A percentile compares a stretch with the other conserved stretches of the same genome.
Conservation (phyloP, 1,284 basidiomycete species). For the Rhodofomes roseus region DNA sequence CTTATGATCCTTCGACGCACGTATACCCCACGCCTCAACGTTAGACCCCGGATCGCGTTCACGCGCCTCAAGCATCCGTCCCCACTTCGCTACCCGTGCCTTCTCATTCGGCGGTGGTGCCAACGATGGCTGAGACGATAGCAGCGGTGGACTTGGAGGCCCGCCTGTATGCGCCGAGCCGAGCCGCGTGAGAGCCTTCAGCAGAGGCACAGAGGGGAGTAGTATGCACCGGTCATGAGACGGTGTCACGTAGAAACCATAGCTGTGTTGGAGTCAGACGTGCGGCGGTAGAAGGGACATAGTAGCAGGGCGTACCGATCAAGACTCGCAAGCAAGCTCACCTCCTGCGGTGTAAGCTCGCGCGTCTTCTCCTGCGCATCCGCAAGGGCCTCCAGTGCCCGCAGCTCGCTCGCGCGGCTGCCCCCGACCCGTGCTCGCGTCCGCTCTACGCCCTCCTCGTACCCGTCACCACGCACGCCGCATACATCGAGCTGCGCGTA, state of each 20-base stretch:
- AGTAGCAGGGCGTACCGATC: conserved; percentile 61
- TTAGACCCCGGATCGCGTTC: conserved; percentile 76
- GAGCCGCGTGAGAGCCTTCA: conserved; percentile 51
- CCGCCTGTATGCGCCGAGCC: conserved; percentile 41
- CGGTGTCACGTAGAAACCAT: conserved; percentile 78
- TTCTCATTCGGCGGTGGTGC: conserved; percentile 58
- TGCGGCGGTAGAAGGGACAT: neutral
- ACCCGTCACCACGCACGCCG: conserved; percentile 90
- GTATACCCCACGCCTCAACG: conserved; percentile 70
- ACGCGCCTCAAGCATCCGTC: conserved; percentile 74
- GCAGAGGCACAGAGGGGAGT: conserved; percentile 60
- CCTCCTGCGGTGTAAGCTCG: conserved; percentile 61
- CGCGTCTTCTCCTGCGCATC: conserved; percentile 55
- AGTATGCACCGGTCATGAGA: conserved; percentile 77
- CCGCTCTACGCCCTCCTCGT: conserved; percentile 86
- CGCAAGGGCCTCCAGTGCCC: conserved; percentile 51
- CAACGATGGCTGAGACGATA: conserved; percentile 38
- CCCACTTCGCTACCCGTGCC: conserved; percentile 82
- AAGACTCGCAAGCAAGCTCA: conserved; percentile 64
- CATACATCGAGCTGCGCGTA: conserved; percentile 83
- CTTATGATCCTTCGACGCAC: conserved; percentile 58
- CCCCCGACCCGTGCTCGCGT: conserved; percentile 80
- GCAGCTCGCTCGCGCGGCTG: conserved; percentile 55
- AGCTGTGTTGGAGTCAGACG: conserved; percentile 43
- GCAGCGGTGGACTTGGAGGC: conserved; percentile 26